Evolutionary conservation across 495 filamentous ascomycete species (phyloP).

Genomic region (Neurospora sp.): DNA sequence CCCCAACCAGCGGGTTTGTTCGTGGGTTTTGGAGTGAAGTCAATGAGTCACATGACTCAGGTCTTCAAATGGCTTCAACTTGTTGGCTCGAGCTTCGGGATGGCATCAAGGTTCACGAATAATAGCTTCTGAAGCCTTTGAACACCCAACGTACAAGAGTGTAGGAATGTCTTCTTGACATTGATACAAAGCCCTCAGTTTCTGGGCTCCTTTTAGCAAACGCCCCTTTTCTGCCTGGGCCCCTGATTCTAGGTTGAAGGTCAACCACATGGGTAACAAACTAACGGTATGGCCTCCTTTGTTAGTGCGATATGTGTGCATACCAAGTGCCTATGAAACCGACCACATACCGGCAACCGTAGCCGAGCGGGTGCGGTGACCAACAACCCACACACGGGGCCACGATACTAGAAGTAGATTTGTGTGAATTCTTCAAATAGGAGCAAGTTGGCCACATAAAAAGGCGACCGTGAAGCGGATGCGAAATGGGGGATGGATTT

Average conservation of each 20-base stretch:
- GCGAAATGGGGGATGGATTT: too few species aligned
- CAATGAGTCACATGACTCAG: not conserved
- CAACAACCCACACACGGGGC: not conserved
- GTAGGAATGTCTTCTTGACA: not conserved
- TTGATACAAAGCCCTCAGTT: not conserved
- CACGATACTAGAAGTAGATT: not conserved
- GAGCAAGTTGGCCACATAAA: not conserved
- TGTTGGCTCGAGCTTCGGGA: not conserved
- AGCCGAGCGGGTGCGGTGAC: not conserved
- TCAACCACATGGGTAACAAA: not conserved
- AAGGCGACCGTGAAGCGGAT: not conserved
- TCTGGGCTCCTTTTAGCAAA: not conserved
- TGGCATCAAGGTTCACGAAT: not conserved
- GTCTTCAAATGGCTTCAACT: not conserved
- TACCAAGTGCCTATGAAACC: not conserved
- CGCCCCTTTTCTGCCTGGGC: not conserved
- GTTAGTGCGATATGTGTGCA: not conserved
- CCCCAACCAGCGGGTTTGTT: not conserved
- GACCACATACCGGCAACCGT: not conserved
- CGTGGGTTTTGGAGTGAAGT: not conserved
- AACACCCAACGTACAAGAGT: not conserved
- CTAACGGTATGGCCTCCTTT: not conserved
- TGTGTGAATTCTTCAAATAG: not conserved
- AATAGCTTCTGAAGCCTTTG: not conserved
- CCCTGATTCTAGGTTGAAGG: not conserved